Percentiles rank a stretch among this genome's conserved stretches.
Conservation (phyloP, 2,329 filamentous ascomycete species). For the Alternaria infectoria region DNA sequence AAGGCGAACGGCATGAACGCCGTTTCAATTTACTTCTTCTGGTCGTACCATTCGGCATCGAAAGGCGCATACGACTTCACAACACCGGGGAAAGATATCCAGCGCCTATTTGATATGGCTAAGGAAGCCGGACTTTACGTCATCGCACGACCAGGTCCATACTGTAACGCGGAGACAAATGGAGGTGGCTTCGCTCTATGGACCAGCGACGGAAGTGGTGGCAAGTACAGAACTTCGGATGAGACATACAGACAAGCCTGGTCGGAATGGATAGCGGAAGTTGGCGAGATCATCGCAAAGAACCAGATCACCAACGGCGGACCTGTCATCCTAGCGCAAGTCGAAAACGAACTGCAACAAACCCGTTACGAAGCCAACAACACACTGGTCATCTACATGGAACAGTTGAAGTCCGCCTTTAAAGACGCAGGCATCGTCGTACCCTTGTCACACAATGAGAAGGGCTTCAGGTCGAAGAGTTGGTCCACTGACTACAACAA, state of each 20-base stretch:
- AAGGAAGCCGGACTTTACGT: slow-evolving; percentile 61
- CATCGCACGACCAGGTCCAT: slow-evolving; percentile 59
- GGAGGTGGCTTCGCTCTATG: slow-evolving; percentile 56
- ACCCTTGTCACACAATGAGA: slow-evolving; percentile 59
- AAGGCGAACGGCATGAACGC: slow-evolving; percentile 61
- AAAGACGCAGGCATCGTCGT: slow-evolving; percentile 57
- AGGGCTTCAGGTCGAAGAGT: slow-evolving; percentile 56
- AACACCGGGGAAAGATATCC: slow-evolving; percentile 58
- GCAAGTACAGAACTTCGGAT: slow-evolving; percentile 53
- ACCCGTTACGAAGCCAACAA: slow-evolving; percentile 52
- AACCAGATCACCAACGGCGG: slow-evolving; percentile 61
- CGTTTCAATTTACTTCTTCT: slow-evolving; percentile 59
- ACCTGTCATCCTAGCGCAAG: slow-evolving; percentile 59
- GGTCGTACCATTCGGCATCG: slow-evolving; percentile 57
- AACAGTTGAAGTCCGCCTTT: slow-evolving; percentile 58
- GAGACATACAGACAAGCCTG: slow-evolving; percentile 54
- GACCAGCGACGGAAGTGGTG: slow-evolving; percentile 56
- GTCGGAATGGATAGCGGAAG: slow-evolving; percentile 55
- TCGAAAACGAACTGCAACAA: slow-evolving; percentile 62
- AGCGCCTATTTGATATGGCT: slow-evolving; percentile 58
- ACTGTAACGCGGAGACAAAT: slow-evolving; percentile 60
- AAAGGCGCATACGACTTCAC: slow-evolving; percentile 58
- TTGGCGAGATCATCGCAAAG: slow-evolving; percentile 56
- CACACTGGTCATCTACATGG: slow-evolving; percentile 60
- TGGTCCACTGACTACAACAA: slow-evolving; percentile 64